Evolutionary conservation across 345 rosid genomes (phyloP).

Genomic region (Populus pruinosa): DNA sequence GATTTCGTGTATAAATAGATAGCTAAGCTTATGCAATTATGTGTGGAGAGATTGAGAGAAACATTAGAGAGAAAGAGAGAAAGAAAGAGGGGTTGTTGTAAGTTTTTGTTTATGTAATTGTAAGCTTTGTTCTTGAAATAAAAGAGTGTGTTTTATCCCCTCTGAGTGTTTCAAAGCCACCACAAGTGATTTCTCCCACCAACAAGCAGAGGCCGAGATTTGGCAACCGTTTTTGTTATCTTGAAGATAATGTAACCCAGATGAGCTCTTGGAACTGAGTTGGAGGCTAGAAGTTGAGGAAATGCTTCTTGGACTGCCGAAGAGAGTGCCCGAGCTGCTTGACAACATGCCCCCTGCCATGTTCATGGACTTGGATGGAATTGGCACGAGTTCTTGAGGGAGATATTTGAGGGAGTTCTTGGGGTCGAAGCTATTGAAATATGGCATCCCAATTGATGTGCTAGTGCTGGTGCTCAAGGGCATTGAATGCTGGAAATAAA

Average conservation of each 20-base stretch:
- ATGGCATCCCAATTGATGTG: slow-evolving; percentile 33
- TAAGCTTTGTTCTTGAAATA: no score
- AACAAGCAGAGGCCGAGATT: slow-evolving; percentile 27
- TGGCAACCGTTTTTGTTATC: slow-evolving; percentile 39
- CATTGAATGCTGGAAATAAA: not conserved
- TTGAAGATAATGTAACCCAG: slow-evolving; percentile 45
- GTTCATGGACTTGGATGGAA: slow-evolving; percentile 53
- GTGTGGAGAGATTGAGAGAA: no score
- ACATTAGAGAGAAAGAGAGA: no score
- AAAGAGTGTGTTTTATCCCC: no score
- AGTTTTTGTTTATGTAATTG: no score
- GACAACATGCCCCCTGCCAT: slow-evolving; percentile 55
- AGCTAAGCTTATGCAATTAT: no score
- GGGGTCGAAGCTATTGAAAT: slow-evolving; percentile 42
- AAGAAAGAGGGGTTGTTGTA: no score
- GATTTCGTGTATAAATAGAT: no score
- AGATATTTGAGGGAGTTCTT: slow-evolving; percentile 49
- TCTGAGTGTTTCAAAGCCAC: no score
- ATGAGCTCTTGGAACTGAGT: slow-evolving; percentile 48
- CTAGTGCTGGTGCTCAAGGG: slow-evolving; percentile 18
- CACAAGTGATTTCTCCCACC: no score
- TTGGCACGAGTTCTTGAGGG: slow-evolving; percentile 47
- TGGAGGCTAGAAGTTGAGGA: slow-evolving; percentile 53
- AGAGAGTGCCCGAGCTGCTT: slow-evolving; percentile 43
- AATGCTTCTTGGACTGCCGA: slow-evolving; percentile 40